Conservation (phyloP, 768 basidiomycete genomes). For the Mycena galericulata region DNA sequence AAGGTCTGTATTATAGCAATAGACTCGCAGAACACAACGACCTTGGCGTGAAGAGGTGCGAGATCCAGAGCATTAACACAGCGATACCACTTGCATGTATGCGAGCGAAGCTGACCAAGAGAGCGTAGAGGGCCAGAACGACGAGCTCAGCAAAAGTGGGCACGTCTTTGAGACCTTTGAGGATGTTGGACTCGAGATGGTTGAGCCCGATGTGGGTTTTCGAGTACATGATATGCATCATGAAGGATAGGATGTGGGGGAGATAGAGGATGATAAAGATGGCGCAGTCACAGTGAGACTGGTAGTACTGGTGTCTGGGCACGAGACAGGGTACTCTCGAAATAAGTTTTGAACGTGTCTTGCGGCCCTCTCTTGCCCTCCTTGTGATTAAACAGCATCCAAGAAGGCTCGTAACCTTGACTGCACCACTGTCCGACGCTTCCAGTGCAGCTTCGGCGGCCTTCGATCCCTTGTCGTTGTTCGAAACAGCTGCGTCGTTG, state of each 20-base stretch:
- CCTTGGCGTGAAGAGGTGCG: not conserved
- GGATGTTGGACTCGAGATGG: slow-evolving; percentile 51
- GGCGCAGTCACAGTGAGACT: slow-evolving; percentile 47
- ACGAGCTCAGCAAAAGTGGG: slow-evolving; percentile 39
- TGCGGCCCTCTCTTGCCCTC: slow-evolving; percentile 13
- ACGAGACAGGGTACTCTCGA: slow-evolving; percentile 2
- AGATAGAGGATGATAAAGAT: slow-evolving; percentile 41
- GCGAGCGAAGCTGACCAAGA: not conserved
- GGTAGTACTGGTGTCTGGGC: slow-evolving; percentile 49
- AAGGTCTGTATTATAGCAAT: slow-evolving; percentile 39
- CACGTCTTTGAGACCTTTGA: slow-evolving; percentile 36
- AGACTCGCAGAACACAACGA: slow-evolving; percentile 1
- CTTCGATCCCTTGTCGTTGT: not conserved
- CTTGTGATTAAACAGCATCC: slow-evolving; percentile 13
- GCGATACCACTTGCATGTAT: not conserved
- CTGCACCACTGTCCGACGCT: not conserved
- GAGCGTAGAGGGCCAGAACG: slow-evolving; percentile 9
- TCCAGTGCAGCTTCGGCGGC: not conserved
- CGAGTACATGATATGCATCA: slow-evolving; percentile 42
- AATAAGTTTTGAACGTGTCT: slow-evolving; percentile 10
- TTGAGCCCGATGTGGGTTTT: slow-evolving; percentile 44
- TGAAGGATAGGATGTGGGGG: slow-evolving; percentile 38
- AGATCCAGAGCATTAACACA: not conserved
- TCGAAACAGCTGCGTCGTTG: not conserved
- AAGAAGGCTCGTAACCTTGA: not conserved